A percentile compares a stretch with the other conserved stretches of the same genome.
Evolutionary conservation across 1,139 yeast species (phyloP).

Genomic region (Zygoascus sp.): DNA sequence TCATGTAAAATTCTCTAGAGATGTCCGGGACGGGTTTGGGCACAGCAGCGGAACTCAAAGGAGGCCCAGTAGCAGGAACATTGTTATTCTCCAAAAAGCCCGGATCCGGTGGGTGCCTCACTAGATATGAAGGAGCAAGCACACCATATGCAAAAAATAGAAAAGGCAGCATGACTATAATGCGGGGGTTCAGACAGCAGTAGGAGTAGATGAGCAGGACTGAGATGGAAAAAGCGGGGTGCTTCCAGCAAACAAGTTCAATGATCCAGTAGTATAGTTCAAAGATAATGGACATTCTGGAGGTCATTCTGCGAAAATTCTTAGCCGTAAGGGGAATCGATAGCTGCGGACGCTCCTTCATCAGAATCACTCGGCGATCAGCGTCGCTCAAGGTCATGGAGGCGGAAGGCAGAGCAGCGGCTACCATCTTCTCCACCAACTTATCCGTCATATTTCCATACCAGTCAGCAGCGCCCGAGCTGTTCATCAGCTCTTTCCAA

Average conservation of each 20-base stretch:
- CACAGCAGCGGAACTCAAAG: constrained; percentile 43
- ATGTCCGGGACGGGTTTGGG: constrained; percentile 80
- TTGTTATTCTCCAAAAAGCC: constrained; percentile 42
- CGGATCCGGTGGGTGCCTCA: constrained; percentile 39
- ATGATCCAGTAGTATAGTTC: constrained; percentile 39
- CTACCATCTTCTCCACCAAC: constrained; percentile 60
- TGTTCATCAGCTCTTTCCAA: constrained; percentile 9
- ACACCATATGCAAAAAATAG: constrained; percentile 50
- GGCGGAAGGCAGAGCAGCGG: constrained; percentile 67
- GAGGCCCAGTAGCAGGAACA: constrained; percentile 52
- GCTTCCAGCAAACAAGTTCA: constrained; percentile 63
- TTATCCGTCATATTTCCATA: constrained; percentile 47
- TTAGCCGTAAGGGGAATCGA: constrained; percentile 66
- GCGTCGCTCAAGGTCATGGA: constrained; percentile 36
- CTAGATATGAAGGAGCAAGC: constrained; percentile 65
- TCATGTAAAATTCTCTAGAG: constrained; percentile 70
- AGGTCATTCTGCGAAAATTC: constrained; percentile 62
- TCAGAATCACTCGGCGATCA: constrained; percentile 49
- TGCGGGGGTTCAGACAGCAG: constrained; percentile 58
- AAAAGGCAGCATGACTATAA: constrained; percentile 51
- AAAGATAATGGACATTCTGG: constrained; percentile 54
- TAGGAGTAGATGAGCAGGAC: constrained; percentile 53
- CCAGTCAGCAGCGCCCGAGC: constrained; percentile 12
- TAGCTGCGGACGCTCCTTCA: constrained; percentile 61
- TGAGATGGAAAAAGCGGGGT: constrained; percentile 59